Percentiles rank a stretch among this genome's conserved stretches.
Evolutionary conservation across 2,329 filamentous ascomycete genomes (phyloP).

Genomic region (Rugonectria rugulosa): DNA sequence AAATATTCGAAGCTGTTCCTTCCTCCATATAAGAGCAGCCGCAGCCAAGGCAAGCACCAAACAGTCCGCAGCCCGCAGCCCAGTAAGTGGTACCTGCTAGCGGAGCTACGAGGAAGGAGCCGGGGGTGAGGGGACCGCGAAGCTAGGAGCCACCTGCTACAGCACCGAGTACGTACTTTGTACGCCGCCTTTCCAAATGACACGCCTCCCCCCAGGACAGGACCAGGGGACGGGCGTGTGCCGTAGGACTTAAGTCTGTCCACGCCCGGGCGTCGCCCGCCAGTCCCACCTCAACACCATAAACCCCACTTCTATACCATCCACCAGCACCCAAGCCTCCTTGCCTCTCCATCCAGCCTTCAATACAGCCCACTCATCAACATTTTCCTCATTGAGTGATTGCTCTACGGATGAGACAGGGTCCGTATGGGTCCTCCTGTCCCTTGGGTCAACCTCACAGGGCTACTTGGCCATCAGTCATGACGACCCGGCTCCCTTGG

Average conservation of each 20-base stretch:
- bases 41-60: conserved; percentile 3
- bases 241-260: neutral
- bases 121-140: neutral
- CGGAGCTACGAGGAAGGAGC: conserved; percentile 26
- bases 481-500: conserved; percentile 12
- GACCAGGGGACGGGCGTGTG: conserved; percentile 1
- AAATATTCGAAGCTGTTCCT: conserved; percentile 38
- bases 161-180: neutral
- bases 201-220: neutral
- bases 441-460: conserved; percentile 35
- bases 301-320: conserved; percentile 7
- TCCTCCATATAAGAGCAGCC: conserved; percentile 27
- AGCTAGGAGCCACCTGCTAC: conserved; percentile 4
- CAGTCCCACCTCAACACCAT: conserved; percentile 7
- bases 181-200: neutral
- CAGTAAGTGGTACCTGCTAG: neutral
- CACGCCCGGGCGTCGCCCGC: conserved; percentile 10
- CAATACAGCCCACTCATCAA: neutral
- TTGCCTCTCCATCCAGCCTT: conserved; percentile 12
- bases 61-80: conserved; percentile 8
- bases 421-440: conserved; percentile 13
- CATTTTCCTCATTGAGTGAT: conserved; percentile 1
- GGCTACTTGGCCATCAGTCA: conserved; percentile 26
- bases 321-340: conserved; percentile 16
- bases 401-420: neutral